Conservation (phyloP, 2,329 filamentous ascomycete genomes). For the Aspergillus terreus region DNA sequence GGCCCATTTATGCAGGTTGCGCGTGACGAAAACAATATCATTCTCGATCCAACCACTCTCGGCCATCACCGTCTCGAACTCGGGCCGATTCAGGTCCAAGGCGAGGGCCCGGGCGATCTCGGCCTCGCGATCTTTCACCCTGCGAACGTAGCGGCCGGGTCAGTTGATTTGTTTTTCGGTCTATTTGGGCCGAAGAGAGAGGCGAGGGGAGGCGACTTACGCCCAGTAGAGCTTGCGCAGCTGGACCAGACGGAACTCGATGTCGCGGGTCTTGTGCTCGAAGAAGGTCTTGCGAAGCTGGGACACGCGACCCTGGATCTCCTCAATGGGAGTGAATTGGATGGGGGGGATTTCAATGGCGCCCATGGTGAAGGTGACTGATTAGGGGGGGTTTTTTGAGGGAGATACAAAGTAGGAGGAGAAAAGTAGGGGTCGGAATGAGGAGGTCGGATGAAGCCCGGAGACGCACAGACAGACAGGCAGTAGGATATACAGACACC, state of each 20-base stretch:
- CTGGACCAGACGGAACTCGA: slow-evolving; percentile 79
- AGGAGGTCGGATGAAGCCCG: background rate
- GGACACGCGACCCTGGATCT: slow-evolving; percentile 60
- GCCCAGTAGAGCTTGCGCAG: slow-evolving; percentile 95
- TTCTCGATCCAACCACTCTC: slow-evolving; percentile 78
- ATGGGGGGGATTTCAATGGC: slow-evolving; percentile 43
- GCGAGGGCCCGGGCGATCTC: slow-evolving; percentile 71
- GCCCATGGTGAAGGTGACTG: slow-evolving; percentile 25
- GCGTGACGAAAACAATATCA: slow-evolving; percentile 74
- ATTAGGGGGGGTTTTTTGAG: background rate
- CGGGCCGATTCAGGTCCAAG: slow-evolving; percentile 73
- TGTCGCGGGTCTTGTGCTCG: slow-evolving; percentile 73
- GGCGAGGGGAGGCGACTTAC: slow-evolving; percentile 30
- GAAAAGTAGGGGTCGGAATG: background rate
- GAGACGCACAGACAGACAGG: background rate
- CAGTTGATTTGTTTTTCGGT: slow-evolving; percentile 10
- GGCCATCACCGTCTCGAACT: slow-evolving; percentile 67
- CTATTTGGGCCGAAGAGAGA: background rate
- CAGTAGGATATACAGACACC: background rate
- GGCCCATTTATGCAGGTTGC: slow-evolving; percentile 75
- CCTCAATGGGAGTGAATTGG: slow-evolving; percentile 60
- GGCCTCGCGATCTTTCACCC: slow-evolving; percentile 69
- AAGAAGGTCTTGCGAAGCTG: slow-evolving; percentile 66
- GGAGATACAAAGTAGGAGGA: background rate
- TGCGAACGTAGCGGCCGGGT: slow-evolving; percentile 17